phyloP scores from a whole-genome alignment of 2,329 filamentous ascomycete species.

The Curvularia verruculosa region DNA sequence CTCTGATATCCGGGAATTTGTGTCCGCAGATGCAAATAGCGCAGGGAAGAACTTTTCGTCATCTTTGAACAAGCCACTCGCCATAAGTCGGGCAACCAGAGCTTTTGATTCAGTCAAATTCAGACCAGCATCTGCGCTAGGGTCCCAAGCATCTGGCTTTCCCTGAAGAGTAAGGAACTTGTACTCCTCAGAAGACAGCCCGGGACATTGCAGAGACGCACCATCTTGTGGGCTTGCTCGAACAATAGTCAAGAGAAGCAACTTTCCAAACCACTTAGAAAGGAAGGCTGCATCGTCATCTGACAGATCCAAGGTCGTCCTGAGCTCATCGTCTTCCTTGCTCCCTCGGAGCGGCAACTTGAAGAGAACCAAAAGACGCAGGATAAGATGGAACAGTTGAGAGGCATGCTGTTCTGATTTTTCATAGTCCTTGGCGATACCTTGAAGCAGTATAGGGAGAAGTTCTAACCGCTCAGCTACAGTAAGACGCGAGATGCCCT shows the following conservation, averaged over 20 bases:
- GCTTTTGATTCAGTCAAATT: slow-evolving; percentile 74
- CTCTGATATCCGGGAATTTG: slow-evolving; percentile 80
- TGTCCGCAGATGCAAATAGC: slow-evolving; percentile 80
- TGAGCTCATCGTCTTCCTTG: slow-evolving; percentile 74
- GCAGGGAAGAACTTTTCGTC: slow-evolving; percentile 82
- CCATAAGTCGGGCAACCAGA: slow-evolving; percentile 72
- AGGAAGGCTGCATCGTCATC: slow-evolving; percentile 76
- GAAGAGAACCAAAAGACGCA: slow-evolving; percentile 75
- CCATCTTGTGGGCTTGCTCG: slow-evolving; percentile 48
- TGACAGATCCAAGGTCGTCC: slow-evolving; percentile 69
- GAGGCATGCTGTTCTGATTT: slow-evolving; percentile 63
- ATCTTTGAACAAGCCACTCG: slow-evolving; percentile 85
- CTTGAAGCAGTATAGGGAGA: slow-evolving; percentile 71
- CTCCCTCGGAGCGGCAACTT: slow-evolving; percentile 77
- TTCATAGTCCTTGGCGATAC: slow-evolving; percentile 66
- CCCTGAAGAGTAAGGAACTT: slow-evolving; percentile 70
- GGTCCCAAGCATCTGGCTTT: slow-evolving; percentile 73
- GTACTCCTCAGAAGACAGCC: slow-evolving; percentile 69
- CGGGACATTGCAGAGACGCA: slow-evolving; percentile 58
- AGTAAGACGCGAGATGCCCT: slow-evolving; percentile 71
- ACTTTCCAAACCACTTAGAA: slow-evolving; percentile 74
- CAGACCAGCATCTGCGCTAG: slow-evolving; percentile 63
- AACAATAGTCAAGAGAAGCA: slow-evolving; percentile 68
- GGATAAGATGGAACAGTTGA: slow-evolving; percentile 79
- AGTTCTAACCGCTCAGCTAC: slow-evolving; percentile 70